Conservation (phyloP, 2,329 filamentous ascomycete genomes). For the Exophiala lecanii-corni region DNA sequence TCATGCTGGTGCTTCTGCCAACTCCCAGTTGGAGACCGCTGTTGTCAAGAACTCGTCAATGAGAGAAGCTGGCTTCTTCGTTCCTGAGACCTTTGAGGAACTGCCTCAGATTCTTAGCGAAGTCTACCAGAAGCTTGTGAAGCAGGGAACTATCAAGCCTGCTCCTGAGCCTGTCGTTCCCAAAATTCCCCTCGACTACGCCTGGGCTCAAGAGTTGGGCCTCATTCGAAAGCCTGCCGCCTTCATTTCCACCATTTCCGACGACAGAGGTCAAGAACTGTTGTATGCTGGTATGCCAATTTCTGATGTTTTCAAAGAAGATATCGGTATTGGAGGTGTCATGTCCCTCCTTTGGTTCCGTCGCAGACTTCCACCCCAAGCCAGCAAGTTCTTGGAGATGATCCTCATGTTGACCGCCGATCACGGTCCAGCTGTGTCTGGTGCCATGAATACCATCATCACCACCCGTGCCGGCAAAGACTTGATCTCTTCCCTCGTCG, state of each 20-base stretch:
- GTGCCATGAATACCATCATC: conserved; percentile 99
- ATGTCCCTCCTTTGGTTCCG: conserved; percentile 99
- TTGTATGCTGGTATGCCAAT: conserved; percentile 99
- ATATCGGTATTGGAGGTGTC: conserved; percentile 98
- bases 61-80: conserved; percentile 89
- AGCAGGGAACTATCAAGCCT: conserved; percentile 78
- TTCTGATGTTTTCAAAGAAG: conserved; percentile 98
- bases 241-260: conserved; percentile 99
- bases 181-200: conserved; percentile 99
- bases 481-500: conserved; percentile 89
- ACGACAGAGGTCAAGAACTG: conserved; percentile 98
- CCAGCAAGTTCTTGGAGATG: conserved; percentile 99
- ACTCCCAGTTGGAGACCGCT: conserved; percentile 98
- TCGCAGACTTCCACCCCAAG: conserved; percentile 89
- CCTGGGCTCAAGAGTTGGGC: conserved; percentile 98
- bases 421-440: conserved; percentile 96
- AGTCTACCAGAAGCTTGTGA: conserved; percentile 86
- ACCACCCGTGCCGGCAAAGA: conserved; percentile 99
- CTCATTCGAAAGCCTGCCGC: conserved; percentile 99
- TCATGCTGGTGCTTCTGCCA: conserved; percentile 96
- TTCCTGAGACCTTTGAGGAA: conserved; percentile 95
- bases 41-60: conserved; percentile 95
- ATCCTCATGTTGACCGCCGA: conserved; percentile 99
- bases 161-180: conserved; percentile 85
- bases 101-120: conserved; percentile 70